Percentiles rank a stretch among this genome's conserved stretches.
Conservation (phyloP, 2,329 filamentous ascomycete species). For the Albophoma yamanashiensis region DNA sequence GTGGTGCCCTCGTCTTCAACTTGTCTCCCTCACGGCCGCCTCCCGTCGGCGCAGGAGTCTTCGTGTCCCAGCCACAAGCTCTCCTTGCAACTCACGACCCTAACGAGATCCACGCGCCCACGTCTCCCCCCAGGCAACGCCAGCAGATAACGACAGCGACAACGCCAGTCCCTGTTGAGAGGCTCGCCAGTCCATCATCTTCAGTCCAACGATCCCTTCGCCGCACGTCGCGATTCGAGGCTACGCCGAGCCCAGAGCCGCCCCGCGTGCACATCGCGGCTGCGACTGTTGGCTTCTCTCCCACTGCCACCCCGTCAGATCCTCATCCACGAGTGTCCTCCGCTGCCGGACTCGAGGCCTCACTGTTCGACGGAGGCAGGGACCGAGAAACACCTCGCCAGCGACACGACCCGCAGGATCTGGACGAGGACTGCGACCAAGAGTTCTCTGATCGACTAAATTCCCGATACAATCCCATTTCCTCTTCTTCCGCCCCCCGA, state of each 20-base stretch:
- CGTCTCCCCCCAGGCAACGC: conserved; percentile 26
- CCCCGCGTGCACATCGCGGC: conserved; percentile 34
- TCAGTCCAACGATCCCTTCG: conserved; percentile 36
- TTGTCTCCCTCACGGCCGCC: conserved; percentile 33
- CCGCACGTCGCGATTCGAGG: conserved; percentile 40
- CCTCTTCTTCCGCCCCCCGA: conserved; percentile 19
- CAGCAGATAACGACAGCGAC: conserved; percentile 9
- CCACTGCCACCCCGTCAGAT: conserved; percentile 19
- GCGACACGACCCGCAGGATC: conserved; percentile 34
- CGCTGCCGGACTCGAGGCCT: conserved; percentile 29
- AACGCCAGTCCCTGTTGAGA: conserved; percentile 25
- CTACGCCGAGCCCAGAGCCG: conserved; percentile 30
- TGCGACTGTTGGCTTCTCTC: conserved; percentile 36
- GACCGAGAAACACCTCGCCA: conserved; percentile 3
- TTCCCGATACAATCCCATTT: conserved; percentile 11
- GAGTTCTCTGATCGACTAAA: conserved; percentile 21
- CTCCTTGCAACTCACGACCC: conserved; percentile 35
- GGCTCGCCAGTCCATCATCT: conserved; percentile 31
- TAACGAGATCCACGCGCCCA: conserved; percentile 42
- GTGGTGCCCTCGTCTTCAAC: conserved; percentile 31
- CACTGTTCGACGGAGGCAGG: conserved; percentile 12
- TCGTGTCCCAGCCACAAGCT: conserved; percentile 29
- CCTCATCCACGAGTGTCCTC: conserved; percentile 7
- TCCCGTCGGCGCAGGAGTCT: conserved; percentile 30
- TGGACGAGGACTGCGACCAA: conserved; percentile 34